phyloP scores from a whole-genome alignment of 441 rosid species.

The Pelargonium fulgidum region DNA sequence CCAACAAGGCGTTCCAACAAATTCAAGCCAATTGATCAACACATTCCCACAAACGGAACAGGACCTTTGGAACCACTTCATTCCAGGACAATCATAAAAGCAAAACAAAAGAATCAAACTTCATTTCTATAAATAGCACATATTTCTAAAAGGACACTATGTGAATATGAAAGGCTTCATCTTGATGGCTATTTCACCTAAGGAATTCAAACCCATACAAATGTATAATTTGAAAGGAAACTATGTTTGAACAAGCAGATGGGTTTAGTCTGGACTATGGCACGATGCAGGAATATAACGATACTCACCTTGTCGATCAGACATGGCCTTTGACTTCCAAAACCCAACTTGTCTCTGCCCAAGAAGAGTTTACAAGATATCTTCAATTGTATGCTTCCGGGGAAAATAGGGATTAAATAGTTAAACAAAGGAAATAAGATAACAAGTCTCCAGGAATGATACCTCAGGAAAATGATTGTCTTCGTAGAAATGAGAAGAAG shows the following conservation, averaged over 20 bases:
- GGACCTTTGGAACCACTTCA: not conserved
- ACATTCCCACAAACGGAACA: not conserved
- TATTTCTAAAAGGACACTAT: too few species aligned
- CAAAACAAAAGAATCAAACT: not conserved
- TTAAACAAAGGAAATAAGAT: slow-evolving; percentile 9
- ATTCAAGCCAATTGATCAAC: not conserved
- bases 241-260: not conserved
- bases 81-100: not conserved
- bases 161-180: not conserved
- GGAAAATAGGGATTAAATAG: slow-evolving; percentile 7
- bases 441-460: slow-evolving; percentile 12
- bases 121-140: not conserved
- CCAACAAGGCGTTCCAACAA: not conserved
- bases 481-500: slow-evolving; percentile 45
- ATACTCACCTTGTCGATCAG: slow-evolving; percentile 55
- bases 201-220: slow-evolving; percentile 14
- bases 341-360: slow-evolving; percentile 66
- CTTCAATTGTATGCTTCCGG: slow-evolving; percentile 12
- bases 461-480: slow-evolving; percentile 56
- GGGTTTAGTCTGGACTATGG: not conserved
- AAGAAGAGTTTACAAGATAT: slow-evolving; percentile 22
- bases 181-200: slow-evolving; percentile 10
- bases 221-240: slow-evolving; percentile 1
- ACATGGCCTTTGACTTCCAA: slow-evolving; percentile 42
- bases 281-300: not conserved